Evolutionary conservation across 164 flowering plant genomes (phyloP).

Genomic region (Stephania cephalantha): DNA sequence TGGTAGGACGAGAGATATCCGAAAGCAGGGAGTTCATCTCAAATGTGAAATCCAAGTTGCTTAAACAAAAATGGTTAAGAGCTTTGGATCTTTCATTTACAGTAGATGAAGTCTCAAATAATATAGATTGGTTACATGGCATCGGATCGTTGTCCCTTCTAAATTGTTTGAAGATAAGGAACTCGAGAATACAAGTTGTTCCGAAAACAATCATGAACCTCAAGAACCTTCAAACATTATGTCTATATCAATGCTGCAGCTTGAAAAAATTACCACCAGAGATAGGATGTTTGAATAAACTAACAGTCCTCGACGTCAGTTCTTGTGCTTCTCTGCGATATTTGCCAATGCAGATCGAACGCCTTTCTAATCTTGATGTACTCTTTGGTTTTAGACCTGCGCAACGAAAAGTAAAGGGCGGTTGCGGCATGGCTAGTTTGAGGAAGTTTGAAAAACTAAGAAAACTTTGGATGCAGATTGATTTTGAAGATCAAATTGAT

Average conservation of each 20-base stretch:
- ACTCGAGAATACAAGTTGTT: neutral
- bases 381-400: neutral
- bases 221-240: slow-evolving; percentile 3
- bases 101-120: neutral
- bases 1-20: neutral
- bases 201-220: slow-evolving; percentile 1
- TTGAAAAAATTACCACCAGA: slow-evolving; percentile 3
- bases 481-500: neutral
- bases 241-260: neutral
- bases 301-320: neutral
- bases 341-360: neutral
- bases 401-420: neutral
- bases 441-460: slow-evolving; percentile 5
- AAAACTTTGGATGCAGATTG: neutral
- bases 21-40: neutral
- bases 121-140: neutral
- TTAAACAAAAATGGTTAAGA: neutral
- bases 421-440: neutral
- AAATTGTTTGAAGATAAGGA: neutral
- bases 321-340: neutral
- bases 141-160: slow-evolving; percentile 6
- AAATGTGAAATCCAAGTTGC: neutral
- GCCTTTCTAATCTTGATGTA: slow-evolving; percentile 3
- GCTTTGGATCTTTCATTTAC: neutral
- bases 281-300: neutral